Evolutionary conservation across 805 yeast species (phyloP).

Genomic region (Pichia pseudocactophila): DNA sequence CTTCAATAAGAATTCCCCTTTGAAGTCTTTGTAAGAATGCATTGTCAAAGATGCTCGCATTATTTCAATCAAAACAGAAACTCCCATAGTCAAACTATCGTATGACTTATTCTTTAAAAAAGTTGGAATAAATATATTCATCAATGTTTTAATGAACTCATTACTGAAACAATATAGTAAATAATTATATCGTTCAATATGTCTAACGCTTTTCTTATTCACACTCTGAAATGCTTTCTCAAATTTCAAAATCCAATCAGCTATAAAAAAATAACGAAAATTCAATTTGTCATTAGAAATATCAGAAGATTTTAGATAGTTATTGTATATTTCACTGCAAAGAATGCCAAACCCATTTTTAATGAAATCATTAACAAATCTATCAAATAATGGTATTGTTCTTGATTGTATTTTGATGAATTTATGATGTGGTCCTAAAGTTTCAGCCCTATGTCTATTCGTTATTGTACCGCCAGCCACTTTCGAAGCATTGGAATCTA

Average conservation of each 20-base stretch:
- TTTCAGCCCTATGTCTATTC: constrained; percentile 13
- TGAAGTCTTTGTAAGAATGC: constrained; percentile 27
- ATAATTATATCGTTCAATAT: constrained; percentile 18
- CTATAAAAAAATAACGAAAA: constrained; percentile 46
- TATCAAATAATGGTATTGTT: constrained; percentile 26
- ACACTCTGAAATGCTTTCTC: constrained; percentile 35
- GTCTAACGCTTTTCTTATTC: constrained; percentile 20
- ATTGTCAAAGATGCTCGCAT: constrained; percentile 35
- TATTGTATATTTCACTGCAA: constrained; percentile 39
- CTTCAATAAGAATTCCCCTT: constrained; percentile 32
- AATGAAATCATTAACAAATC: constrained; percentile 49
- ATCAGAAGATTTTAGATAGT: constrained; percentile 22
- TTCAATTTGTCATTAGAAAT: constrained; percentile 21
- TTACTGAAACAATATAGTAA: constrained; percentile 8
- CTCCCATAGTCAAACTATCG: constrained; percentile 16
- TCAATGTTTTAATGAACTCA: constrained; percentile 1
- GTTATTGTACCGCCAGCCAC: constrained; percentile 33
- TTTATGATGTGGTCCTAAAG: neutral
- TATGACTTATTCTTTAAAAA: constrained; percentile 34
- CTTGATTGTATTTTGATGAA: neutral
- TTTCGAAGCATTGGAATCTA: constrained; percentile 54
- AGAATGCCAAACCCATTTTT: constrained; percentile 72
- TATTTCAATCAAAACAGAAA: constrained; percentile 32
- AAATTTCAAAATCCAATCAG: constrained; percentile 70
- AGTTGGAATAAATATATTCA: neutral